Conservation (phyloP, 148 eudicot species). For the Fagopyrum esculentum region DNA sequence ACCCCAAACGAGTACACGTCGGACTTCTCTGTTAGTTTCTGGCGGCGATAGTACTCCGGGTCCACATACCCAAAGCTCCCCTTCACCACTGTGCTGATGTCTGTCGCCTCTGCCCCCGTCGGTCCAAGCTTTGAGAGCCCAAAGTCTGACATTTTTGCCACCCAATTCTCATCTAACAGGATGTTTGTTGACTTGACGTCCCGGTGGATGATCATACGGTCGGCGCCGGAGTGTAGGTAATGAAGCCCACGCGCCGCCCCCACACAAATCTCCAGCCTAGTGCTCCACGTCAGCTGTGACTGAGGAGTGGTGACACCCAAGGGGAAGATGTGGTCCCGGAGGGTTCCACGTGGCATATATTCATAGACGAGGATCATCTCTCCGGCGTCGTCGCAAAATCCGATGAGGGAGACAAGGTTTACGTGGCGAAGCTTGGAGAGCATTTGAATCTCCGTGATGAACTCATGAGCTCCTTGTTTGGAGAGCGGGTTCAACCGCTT, state of each 20-base stretch:
- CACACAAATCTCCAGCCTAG: constrained; percentile 75
- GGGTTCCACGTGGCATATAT: constrained; percentile 73
- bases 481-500: constrained; percentile 28
- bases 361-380: constrained; percentile 98
- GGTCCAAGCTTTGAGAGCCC: constrained; percentile 89
- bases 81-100: constrained; percentile 94
- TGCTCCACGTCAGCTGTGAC: constrained; percentile 62
- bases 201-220: constrained; percentile 77
- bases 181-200: constrained; percentile 95
- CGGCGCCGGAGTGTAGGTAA: constrained; percentile 83
- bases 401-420: constrained; percentile 89
- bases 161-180: constrained; percentile 62
- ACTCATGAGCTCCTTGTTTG: constrained; percentile 80
- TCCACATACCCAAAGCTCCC: constrained; percentile 95
- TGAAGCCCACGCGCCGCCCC: constrained; percentile 93
- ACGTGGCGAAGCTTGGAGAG: constrained; percentile 75
- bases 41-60: constrained; percentile 85
- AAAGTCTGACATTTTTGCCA: constrained; percentile 87
- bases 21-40: constrained; percentile 79
- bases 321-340: constrained; percentile 45
- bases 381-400: constrained; percentile 80
- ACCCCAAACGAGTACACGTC: constrained; percentile 97
- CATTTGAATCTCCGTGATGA: constrained; percentile 71
- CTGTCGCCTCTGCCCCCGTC: constrained; percentile 46
- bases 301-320: constrained; percentile 34